Evolutionary conservation across 2,329 filamentous ascomycete species (phyloP), one percentile per base, ranked within the genome.

Genomic region (Berkeleyomyces rouxiae): DNA sequence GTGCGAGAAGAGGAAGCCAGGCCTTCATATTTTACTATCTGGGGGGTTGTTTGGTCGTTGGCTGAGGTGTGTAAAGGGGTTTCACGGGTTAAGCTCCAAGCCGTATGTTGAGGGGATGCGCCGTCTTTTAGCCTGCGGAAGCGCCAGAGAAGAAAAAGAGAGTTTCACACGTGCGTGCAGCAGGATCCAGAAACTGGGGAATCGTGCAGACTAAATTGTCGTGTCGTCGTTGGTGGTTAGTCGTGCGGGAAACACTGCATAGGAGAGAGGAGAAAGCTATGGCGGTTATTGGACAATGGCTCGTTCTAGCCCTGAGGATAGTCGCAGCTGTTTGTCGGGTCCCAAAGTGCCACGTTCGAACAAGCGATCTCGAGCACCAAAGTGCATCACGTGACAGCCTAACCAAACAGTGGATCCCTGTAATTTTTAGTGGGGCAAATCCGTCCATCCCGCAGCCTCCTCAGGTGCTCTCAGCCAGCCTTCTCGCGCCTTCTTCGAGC

Each of bases 1-100:
- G 78, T 66, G 86, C 79, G 70, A 90, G 78, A 67, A 89, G 74
- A 65, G 87, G 75, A 66, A 88, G 76, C 70, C 87, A 74, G 65
- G 77, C 71, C 72, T 79, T 81, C 83, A 86, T 86, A 23, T n/a
- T 64, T 2, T 23, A 2, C 23, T 23, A 23, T 23, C 23, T 2
- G 23, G 23, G 23, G 23, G 23, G 23, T 23, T 23, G 23, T 23
- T 1, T 23, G 23, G 23, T 23, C 5, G 5, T 37, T 7, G 49
- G 49, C 31, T n/a, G 23, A 23, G 23, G 23, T 23, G 23, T 23
- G 23, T 23, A 23, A 23, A 23, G 23, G 23, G 23, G 23, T 23
- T 23, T 2, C 23, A 23, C 23, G 23, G 23, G 23, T 23, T 2
- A 23, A 23, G 23, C 23, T 23, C 23, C 23, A 23, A 23, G 23